Evolutionary conservation across 139 green algal species (phyloP).

Genomic region (Micractinium sp.): DNA sequence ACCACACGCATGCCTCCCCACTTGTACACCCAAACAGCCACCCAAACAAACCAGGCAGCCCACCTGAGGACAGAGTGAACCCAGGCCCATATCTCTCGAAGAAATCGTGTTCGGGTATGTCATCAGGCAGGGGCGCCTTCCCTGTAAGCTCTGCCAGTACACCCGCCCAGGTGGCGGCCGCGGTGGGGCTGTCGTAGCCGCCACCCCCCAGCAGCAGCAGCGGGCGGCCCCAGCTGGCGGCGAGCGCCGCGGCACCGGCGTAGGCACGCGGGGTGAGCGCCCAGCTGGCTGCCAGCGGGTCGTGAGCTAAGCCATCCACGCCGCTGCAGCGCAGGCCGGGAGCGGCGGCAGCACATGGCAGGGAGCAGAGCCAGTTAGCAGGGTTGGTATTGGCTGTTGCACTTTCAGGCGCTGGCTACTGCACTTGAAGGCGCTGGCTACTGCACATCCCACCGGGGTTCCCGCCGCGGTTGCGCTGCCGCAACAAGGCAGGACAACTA

Average conservation of each 20-base stretch:
- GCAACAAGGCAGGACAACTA: too few species aligned
- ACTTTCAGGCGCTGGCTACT: neutral
- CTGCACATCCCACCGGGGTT: too few species aligned
- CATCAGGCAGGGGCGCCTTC: slow-evolving; percentile 18
- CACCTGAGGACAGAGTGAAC: slow-evolving; percentile 14
- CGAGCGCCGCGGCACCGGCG: neutral
- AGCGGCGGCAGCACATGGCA: neutral
- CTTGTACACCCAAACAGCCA: neutral
- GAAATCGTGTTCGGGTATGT: slow-evolving; percentile 39
- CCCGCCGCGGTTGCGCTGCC: too few species aligned
- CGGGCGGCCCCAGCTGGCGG: slow-evolving; percentile 15
- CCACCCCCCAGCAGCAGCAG: slow-evolving; percentile 49
- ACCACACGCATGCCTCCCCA: neutral
- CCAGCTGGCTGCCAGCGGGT: slow-evolving; percentile 36
- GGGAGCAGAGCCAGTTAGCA: neutral
- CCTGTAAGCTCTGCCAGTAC: slow-evolving; percentile 20
- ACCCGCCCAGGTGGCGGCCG: slow-evolving; percentile 17
- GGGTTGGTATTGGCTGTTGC: neutral
- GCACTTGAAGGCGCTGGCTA: neutral
- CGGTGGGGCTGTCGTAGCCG: slow-evolving; percentile 25
- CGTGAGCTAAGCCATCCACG: slow-evolving; percentile 38
- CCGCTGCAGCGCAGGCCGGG: slow-evolving; percentile 11
- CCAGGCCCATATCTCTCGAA: slow-evolving; percentile 27
- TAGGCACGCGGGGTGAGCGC: slow-evolving; percentile 30
- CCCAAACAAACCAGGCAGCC: neutral